Evolutionary conservation across 2,329 filamentous ascomycete species (phyloP).

Genomic region (Fusarium circinatum): DNA sequence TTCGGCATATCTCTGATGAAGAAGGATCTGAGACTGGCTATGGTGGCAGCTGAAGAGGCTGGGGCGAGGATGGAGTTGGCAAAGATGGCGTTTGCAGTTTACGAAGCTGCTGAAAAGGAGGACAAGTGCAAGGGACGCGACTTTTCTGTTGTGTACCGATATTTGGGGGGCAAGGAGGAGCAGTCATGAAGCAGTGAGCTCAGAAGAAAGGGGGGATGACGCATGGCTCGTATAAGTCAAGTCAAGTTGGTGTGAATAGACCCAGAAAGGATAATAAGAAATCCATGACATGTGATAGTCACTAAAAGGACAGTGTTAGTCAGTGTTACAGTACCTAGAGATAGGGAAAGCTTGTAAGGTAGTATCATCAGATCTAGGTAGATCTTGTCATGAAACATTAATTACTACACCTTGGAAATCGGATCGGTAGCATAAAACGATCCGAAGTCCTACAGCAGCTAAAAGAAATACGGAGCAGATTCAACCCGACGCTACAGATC

Average conservation of each 20-base stretch:
- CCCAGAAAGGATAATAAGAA: neutral
- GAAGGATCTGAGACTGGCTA: slow-evolving; percentile 80
- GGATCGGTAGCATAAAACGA: slow-evolving; percentile 20
- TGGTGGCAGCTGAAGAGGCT: slow-evolving; percentile 75
- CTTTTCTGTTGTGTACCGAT: slow-evolving; percentile 84
- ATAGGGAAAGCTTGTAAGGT: neutral
- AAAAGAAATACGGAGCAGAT: slow-evolving; percentile 16
- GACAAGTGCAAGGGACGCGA: slow-evolving; percentile 75
- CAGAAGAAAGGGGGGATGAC: neutral
- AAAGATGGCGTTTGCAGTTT: slow-evolving; percentile 71
- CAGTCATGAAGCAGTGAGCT: neutral
- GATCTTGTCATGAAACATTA: neutral
- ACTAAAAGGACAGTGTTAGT: neutral
- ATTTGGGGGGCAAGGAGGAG: slow-evolving; percentile 66
- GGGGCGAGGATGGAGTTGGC: slow-evolving; percentile 74
- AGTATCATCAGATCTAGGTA: neutral
- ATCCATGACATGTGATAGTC: neutral
- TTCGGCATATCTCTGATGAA: slow-evolving; percentile 83
- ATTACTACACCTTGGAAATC: neutral
- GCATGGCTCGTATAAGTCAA: neutral
- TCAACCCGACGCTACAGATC: slow-evolving; percentile 3
- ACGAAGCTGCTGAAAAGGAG: slow-evolving; percentile 70
- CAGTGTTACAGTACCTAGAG: neutral
- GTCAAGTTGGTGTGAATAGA: neutral
- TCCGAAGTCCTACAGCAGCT: slow-evolving; percentile 25